phyloP scores from a whole-genome alignment of 225 moss, liverwort and hornwort species.

The Asterella californica region DNA sequence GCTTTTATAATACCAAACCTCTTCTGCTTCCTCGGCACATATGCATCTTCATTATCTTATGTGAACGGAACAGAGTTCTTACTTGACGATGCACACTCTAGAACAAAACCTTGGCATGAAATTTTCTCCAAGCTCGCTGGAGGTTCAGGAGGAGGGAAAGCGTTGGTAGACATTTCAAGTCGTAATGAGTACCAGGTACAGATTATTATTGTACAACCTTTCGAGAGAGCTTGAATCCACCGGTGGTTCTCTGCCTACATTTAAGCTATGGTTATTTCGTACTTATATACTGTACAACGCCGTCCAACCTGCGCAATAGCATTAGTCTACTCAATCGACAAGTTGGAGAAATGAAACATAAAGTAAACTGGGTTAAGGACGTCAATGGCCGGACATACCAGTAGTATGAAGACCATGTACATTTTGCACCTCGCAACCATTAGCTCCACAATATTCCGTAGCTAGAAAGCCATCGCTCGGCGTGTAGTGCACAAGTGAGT shows the following conservation, averaged over 20 bases:
- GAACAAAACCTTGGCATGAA: no score
- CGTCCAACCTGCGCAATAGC: not conserved
- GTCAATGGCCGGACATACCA: no score
- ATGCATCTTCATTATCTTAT: no score
- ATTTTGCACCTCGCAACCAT: not conserved
- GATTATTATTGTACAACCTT: conserved; percentile 60
- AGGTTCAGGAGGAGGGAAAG: conserved; percentile 59
- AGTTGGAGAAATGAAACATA: not conserved
- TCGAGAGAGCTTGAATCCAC: not conserved
- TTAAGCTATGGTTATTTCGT: no score
- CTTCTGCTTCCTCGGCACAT: no score
- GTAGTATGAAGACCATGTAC: not conserved
- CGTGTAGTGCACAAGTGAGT: not conserved
- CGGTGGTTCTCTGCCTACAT: not conserved
- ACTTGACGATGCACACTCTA: no score
- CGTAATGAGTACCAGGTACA: conserved; percentile 74
- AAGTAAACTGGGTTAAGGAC: no score
- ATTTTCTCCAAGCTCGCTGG: conserved; percentile 41
- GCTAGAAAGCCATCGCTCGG: no score
- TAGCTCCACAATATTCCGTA: not conserved
- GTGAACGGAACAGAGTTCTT: no score
- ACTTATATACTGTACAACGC: not conserved
- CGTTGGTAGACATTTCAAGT: conserved; percentile 65
- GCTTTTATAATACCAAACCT: no score
- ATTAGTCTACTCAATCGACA: no score